A percentile compares a stretch with the other conserved stretches of the same genome.
Evolutionary conservation across 345 rosid genomes (phyloP).

Genomic region (Melaleuca alternifolia): DNA sequence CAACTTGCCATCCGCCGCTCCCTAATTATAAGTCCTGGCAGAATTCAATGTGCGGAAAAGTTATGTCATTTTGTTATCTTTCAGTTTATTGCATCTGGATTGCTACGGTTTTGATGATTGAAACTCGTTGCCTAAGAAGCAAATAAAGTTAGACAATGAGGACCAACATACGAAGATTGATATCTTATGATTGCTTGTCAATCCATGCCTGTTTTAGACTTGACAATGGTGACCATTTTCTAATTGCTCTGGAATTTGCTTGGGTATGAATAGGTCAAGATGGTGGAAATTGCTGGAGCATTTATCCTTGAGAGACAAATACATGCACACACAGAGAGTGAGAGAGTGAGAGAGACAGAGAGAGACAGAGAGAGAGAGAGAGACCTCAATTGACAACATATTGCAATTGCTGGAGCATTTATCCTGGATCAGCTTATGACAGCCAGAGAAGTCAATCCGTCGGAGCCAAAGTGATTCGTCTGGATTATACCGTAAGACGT

Average conservation of each 20-base stretch:
- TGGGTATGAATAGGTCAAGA: conserved; percentile 55
- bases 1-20: neutral
- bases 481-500: fast-evolving
- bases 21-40: neutral
- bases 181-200: neutral
- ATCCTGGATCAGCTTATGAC: neutral
- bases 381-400: neutral
- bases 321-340: neutral
- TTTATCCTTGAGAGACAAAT: neutral
- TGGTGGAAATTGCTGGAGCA: conserved; percentile 84
- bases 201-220: neutral
- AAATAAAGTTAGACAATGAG: neutral
- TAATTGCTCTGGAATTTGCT: neutral
- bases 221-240: neutral
- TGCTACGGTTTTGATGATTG: neutral
- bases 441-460: neutral
- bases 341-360: neutral
- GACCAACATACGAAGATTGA: neutral
- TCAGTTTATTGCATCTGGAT: neutral
- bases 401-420: neutral
- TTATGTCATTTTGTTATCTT: neutral
- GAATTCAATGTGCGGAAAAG: neutral
- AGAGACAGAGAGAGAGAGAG: neutral
- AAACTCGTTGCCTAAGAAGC: neutral
- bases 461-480: neutral